Percentiles rank a stretch among this genome's conserved stretches.
These are phyloP conservation scores for Xylaria sp. DNA, from an alignment of 2,329 filamentous ascomycete species.

Conservation along the genomic window DNA sequence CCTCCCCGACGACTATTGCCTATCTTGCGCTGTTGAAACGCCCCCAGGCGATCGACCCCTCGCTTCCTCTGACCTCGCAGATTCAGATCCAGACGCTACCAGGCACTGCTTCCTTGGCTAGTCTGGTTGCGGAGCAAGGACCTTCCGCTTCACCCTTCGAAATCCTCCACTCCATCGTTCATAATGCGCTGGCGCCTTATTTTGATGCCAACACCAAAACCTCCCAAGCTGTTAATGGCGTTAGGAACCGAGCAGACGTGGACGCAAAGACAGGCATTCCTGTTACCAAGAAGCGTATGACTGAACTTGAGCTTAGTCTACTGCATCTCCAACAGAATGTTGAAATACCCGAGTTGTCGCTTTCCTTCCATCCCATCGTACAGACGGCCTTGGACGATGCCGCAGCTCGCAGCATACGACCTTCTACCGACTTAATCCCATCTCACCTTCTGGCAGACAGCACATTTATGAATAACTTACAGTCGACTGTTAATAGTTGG, in stretches of 20 bases:
- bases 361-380: slow-evolving; percentile 89
- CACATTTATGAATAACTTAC: slow-evolving; percentile 90
- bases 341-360: slow-evolving; percentile 90
- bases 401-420: slow-evolving; percentile 70
- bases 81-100: slow-evolving; percentile 94
- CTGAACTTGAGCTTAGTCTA: slow-evolving; percentile 90
- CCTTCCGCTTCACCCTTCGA: slow-evolving; percentile 86
- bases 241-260: slow-evolving; percentile 80
- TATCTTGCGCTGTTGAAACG: slow-evolving; percentile 92
- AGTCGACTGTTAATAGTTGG: slow-evolving; percentile 95
- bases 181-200: slow-evolving; percentile 91
- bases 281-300: slow-evolving; percentile 96
- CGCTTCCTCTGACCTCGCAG: slow-evolving; percentile 83
- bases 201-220: slow-evolving; percentile 96
- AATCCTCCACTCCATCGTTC: slow-evolving; percentile 89
- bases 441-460: slow-evolving; percentile 83
- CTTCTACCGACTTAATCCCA: slow-evolving; percentile 82
- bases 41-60: slow-evolving; percentile 85
- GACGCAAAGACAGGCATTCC: slow-evolving; percentile 95
- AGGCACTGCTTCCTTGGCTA: slow-evolving; percentile 76
- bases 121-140: slow-evolving; percentile 74
- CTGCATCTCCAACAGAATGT: slow-evolving; percentile 96
- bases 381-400: slow-evolving; percentile 86
- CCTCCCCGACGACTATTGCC: slow-evolving; percentile 80
- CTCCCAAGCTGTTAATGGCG: slow-evolving; percentile 72